These are phyloP conservation scores for Blastobotrys proliferans DNA, from an alignment of 1,139 yeast genomes.

Conservation along the genomic window DNA sequence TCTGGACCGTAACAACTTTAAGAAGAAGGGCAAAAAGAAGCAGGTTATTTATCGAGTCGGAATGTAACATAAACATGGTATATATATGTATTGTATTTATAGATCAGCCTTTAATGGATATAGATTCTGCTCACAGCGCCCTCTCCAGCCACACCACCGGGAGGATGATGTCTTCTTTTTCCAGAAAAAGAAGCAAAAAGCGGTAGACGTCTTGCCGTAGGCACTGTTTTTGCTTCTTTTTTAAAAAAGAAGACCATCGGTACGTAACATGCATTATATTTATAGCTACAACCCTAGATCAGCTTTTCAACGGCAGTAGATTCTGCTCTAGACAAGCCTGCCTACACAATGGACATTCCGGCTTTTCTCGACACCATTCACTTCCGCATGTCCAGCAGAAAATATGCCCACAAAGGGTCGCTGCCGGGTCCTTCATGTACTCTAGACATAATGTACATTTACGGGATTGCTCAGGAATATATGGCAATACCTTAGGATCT, in stretches of 20 bases:
- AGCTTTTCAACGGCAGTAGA: slow-evolving; percentile 61
- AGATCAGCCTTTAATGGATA: background rate
- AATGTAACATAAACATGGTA: background rate
- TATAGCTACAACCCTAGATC: background rate
- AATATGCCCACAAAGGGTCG: slow-evolving; percentile 87
- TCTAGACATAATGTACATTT: slow-evolving; percentile 81
- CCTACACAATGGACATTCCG: slow-evolving; percentile 91
- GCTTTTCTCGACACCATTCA: slow-evolving; percentile 82
- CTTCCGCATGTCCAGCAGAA: slow-evolving; percentile 91
- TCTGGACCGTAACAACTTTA: slow-evolving; percentile 5
- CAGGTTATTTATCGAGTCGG: slow-evolving; percentile 15
- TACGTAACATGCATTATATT: background rate
- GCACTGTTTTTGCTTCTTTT: no score
- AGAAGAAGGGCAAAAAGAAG: slow-evolving; percentile 26
- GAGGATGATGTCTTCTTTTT: no score
- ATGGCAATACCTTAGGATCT: slow-evolving; percentile 56
- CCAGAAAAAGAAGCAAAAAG: no score
- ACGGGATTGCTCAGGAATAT: slow-evolving; percentile 66
- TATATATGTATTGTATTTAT: background rate
- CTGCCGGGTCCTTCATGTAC: slow-evolving; percentile 74
- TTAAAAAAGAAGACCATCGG: background rate
- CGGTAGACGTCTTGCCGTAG: no score
- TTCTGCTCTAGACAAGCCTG: slow-evolving; percentile 72
- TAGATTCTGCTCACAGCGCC: no score
- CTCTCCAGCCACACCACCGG: no score